Evolutionary conservation across 148 eudicot genomes (phyloP).

Genomic region (Chenopodium quinoa): DNA sequence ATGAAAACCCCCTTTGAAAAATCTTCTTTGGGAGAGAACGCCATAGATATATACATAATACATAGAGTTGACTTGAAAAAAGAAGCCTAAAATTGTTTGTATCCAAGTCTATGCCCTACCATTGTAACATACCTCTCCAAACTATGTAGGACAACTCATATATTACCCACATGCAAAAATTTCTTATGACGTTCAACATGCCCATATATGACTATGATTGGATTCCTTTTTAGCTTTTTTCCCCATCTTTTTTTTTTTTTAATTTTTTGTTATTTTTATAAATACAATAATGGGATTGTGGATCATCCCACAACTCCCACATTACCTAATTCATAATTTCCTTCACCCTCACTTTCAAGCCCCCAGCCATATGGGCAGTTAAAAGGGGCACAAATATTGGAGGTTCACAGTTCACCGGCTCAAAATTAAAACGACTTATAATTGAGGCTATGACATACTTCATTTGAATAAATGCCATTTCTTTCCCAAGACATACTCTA

Average conservation of each 20-base stretch:
- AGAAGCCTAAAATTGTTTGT: background rate
- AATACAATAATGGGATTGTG: too few species aligned
- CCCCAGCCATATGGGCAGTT: conserved; percentile 85
- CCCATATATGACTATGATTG: background rate
- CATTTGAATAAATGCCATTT: conserved; percentile 88
- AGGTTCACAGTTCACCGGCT: conserved; percentile 36
- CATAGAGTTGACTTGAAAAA: background rate
- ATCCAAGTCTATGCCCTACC: background rate
- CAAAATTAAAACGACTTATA: conserved; percentile 55
- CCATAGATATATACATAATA: background rate
- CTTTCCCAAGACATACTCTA: conserved; percentile 84
- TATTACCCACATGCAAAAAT: background rate
- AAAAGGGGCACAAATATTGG: conserved; percentile 72
- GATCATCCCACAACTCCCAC: too few species aligned
- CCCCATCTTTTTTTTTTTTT: too few species aligned
- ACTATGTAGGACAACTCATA: background rate
- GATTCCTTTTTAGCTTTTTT: too few species aligned
- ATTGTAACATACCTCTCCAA: background rate
- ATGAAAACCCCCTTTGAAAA: background rate
- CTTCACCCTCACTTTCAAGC: conserved; percentile 59
- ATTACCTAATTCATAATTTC: conserved; percentile 16
- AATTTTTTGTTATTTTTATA: too few species aligned
- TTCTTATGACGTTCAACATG: background rate
- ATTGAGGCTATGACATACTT: conserved; percentile 78
- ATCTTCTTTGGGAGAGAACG: background rate